Conservation (phyloP, 1,284 basidiomycete genomes). For the Leccinum solheimii region DNA sequence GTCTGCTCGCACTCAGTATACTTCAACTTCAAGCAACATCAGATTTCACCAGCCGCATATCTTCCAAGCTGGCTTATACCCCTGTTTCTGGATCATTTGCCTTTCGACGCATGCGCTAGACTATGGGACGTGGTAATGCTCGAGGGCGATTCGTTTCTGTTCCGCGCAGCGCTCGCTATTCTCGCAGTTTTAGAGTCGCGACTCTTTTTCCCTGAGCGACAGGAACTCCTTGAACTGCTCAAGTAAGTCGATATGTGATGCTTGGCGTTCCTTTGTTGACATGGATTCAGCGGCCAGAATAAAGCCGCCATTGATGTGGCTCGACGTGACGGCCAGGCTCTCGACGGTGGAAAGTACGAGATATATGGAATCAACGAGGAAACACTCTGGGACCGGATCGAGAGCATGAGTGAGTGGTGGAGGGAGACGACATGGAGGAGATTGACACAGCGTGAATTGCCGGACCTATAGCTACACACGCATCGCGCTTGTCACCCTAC, state of each 20-base stretch:
- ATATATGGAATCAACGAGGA: conserved; percentile 88
- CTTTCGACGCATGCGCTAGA: conserved; percentile 84
- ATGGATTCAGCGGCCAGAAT: conserved; percentile 66
- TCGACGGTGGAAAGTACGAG: conserved; percentile 80
- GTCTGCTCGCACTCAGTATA: conserved; percentile 57
- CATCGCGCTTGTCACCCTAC: conserved; percentile 21
- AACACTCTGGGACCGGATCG: conserved; percentile 74
- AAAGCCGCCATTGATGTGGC: conserved; percentile 82
- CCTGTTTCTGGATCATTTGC: conserved; percentile 83
- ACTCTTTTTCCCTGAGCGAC: conserved; percentile 80
- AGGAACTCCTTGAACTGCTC: conserved; percentile 72
- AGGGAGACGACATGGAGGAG: conserved; percentile 87
- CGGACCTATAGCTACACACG: conserved; percentile 60
- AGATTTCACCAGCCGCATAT: conserved; percentile 78
- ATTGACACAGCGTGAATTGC: conserved; percentile 82
- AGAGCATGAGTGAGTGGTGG: conserved; percentile 89
- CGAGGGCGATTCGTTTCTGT: conserved; percentile 87
- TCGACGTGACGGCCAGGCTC: conserved; percentile 57
- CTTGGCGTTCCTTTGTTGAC: conserved; percentile 1
- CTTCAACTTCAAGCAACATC: conserved; percentile 93
- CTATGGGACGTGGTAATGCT: conserved; percentile 88
- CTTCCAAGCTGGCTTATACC: conserved; percentile 80
- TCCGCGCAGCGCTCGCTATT: conserved; percentile 80
- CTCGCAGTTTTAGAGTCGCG: conserved; percentile 85
- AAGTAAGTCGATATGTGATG: conserved; percentile 44